These are phyloP conservation scores for Fraxinus anomala DNA, from an alignment of 257 asterid genomes.

Conservation along the genomic window DNA sequence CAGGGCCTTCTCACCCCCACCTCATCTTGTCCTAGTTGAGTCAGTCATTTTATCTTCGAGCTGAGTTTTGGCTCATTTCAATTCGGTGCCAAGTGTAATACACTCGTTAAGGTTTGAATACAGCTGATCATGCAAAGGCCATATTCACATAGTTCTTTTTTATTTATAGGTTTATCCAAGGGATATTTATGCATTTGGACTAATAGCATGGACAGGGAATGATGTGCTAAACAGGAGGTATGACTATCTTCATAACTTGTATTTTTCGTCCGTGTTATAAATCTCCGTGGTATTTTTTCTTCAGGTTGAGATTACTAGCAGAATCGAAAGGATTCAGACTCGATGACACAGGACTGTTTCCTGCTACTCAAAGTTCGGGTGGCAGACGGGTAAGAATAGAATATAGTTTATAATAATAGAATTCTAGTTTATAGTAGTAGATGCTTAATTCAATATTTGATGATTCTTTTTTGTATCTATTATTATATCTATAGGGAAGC, in stretches of 20 bases:
- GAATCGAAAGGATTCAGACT: slow-evolving; percentile 63
- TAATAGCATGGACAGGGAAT: slow-evolving; percentile 96
- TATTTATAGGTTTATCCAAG: slow-evolving; percentile 79
- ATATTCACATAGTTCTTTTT: background rate
- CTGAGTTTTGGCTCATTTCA: background rate
- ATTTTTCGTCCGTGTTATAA: background rate
- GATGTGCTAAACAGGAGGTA: slow-evolving; percentile 91
- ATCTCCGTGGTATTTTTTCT: background rate
- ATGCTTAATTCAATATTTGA: slow-evolving; percentile 8
- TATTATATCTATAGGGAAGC: slow-evolving; percentile 51
- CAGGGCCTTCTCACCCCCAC: background rate
- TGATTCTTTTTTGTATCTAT: slow-evolving; percentile 7
- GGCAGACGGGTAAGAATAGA: slow-evolving; percentile 54
- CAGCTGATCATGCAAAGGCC: slow-evolving; percentile 5
- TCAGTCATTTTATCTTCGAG: background rate
- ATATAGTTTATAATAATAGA: too few species aligned
- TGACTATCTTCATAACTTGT: slow-evolving; percentile 17
- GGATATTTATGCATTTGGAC: slow-evolving; percentile 90
- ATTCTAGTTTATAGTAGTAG: background rate
- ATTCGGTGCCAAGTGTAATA: background rate
- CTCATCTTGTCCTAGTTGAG: background rate
- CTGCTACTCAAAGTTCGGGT: slow-evolving; percentile 55
- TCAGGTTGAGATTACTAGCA: slow-evolving; percentile 83
- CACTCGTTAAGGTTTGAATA: background rate
- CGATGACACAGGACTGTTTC: slow-evolving; percentile 60